Base-by-base conservation (phyloP, 2,329 filamentous ascomycete genomes). In the Fusarium duplospermum region DNA sequence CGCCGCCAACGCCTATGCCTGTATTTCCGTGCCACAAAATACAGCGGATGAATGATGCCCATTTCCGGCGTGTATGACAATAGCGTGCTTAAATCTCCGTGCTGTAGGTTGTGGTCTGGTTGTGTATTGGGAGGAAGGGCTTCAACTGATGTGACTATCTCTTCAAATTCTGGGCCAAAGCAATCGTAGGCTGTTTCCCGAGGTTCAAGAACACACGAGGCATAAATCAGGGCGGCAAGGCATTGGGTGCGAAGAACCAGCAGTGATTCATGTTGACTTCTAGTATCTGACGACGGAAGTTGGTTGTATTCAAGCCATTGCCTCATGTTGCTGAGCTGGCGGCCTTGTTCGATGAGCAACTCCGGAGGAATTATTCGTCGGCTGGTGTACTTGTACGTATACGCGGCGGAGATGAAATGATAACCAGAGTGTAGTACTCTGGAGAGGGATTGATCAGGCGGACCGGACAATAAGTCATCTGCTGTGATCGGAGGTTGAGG, bases 331-430 rank as follows among this genome's bases (percentile, higher is more conserved):
- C 61, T 38, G 2, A 77, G 68, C 10, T 74, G 72, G 5, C 66
- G 72, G 11, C 75, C 75, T 27, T 76, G 74, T 5, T 77, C 72
- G 2, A 77, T 74, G n/a, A 77, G 74, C 7, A 77, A 18, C 1
- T 74, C 66, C 1, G 74, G 68, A 2, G 75, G 72, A 3, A 67
- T 58, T 0, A 54, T 2, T 11, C 72, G 64, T 4, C 63, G 56
- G 31, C 66, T 74, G 10, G 62, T 64, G 33, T 76, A 77, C 16
- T 70, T 77, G 20, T 76, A 77, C 0, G 1, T 29, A 4, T 22
- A 72, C 10, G 72, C 74, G 2, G 20, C 20, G 1, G 72, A 40
- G 1, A 56, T 66, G 2, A 77, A 77, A 18, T 77, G 70, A 14
- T 77, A 77, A 3, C 47, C 63, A 0, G 72, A 69, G 16, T 77